Evolutionary conservation across 495 filamentous ascomycete species (phyloP).

Genomic region (Elaphomyces granulatus): DNA sequence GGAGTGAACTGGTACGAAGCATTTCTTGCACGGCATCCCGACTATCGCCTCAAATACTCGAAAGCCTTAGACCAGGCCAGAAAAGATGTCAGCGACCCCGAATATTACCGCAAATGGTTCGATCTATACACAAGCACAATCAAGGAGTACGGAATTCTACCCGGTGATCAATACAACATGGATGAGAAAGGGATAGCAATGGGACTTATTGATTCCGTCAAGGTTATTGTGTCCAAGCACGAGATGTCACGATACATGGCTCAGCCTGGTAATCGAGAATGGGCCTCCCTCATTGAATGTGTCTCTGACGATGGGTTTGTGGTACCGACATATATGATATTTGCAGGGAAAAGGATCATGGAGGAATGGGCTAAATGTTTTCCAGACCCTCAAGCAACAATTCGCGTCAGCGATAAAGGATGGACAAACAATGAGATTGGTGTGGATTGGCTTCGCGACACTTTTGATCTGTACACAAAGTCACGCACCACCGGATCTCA

Average conservation of each 20-base stretch:
- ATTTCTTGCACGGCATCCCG: no score
- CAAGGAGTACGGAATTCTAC: conserved; percentile 24
- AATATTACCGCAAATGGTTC: no score
- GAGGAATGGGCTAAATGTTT: conserved; percentile 16
- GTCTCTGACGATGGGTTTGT: conserved; percentile 13
- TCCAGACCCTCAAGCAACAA: no score
- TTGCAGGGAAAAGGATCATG: conserved; percentile 15
- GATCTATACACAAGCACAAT: no score
- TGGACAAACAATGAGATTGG: conserved; percentile 21
- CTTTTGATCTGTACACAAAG: conserved; percentile 11
- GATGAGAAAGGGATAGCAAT: conserved; percentile 28
- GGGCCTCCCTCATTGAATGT: conserved; percentile 21
- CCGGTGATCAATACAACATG: conserved; percentile 32
- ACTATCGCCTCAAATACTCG: no score
- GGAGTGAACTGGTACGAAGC: no score
- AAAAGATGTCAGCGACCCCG: no score
- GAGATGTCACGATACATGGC: conserved; percentile 7
- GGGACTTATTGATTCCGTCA: conserved; percentile 15
- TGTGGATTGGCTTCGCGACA: conserved; percentile 10
- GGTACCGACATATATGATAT: conserved; percentile 21
- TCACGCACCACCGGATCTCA: conserved; percentile 5
- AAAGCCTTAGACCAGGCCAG: no score
- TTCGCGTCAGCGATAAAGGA: conserved; percentile 15
- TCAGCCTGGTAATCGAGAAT: conserved; percentile 29
- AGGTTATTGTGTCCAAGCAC: conserved; percentile 17